Conservation (phyloP, 768 basidiomycete species). For the Termitomyces sp. region DNA sequence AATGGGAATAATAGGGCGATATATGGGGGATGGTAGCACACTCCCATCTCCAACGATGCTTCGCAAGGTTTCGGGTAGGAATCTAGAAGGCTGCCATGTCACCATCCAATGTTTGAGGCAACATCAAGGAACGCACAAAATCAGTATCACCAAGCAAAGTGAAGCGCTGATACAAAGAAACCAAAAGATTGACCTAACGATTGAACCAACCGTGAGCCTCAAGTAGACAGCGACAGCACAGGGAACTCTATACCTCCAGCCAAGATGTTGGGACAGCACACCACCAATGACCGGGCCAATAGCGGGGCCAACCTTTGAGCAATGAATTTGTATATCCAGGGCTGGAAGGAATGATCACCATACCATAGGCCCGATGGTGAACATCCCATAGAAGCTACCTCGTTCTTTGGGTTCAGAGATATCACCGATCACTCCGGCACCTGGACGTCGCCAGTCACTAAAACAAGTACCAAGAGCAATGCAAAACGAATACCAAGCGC, state of each 20-base stretch:
- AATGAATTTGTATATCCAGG: constrained; percentile 1
- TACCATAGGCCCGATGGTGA: constrained; percentile 62
- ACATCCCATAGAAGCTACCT: constrained; percentile 71
- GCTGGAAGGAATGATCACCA: not conserved
- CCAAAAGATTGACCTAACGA: constrained; percentile 56
- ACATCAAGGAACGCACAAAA: constrained; percentile 37
- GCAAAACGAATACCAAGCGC: constrained; percentile 51
- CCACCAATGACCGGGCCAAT: constrained; percentile 62
- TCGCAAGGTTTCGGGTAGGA: constrained; percentile 52
- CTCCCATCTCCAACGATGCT: constrained; percentile 51
- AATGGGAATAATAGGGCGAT: constrained; percentile 51
- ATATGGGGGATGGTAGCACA: constrained; percentile 43
- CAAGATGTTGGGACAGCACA: constrained; percentile 48
- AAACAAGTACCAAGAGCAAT: not conserved
- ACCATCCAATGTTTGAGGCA: constrained; percentile 25
- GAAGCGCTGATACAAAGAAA: constrained; percentile 50
- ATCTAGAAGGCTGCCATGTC: constrained; percentile 24
- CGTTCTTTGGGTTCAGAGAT: constrained; percentile 71
- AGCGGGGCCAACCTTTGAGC: constrained; percentile 51
- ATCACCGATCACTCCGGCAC: constrained; percentile 77
- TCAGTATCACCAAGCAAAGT: constrained; percentile 40
- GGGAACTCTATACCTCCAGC: constrained; percentile 49
- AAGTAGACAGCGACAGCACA: not conserved
- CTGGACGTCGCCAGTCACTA: constrained; percentile 22
- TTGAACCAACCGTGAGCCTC: not conserved